These are phyloP conservation scores for Parmales sp. DNA, from an alignment of 108 stramenopile genomes.

Conservation along the genomic window DNA sequence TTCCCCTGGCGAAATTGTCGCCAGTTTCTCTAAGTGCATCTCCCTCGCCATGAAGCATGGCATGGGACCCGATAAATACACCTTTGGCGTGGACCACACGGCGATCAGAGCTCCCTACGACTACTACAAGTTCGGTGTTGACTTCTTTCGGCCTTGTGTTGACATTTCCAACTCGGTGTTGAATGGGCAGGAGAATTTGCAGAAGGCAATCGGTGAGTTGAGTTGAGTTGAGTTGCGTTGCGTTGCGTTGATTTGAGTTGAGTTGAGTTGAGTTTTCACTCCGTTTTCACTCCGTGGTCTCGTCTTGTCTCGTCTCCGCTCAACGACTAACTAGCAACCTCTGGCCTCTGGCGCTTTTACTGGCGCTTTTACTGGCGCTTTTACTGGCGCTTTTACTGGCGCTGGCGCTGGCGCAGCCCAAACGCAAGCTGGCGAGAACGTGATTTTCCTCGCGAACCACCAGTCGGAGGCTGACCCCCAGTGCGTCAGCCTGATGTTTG, in stretches of 20 bases:
- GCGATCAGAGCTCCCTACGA: conserved; percentile 30
- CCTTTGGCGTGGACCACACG: conserved; percentile 44
- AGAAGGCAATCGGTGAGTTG: conserved; percentile 51
- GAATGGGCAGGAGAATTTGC: conserved; percentile 61
- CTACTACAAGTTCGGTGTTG: conserved; percentile 72
- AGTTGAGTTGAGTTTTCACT: too few relatives aligned
- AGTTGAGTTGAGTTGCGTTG: too few relatives aligned
- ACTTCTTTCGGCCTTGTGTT: conserved; percentile 81
- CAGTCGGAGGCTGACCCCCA: conserved; percentile 95
- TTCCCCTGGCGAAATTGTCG: conserved; percentile 26
- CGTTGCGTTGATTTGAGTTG: too few relatives aligned
- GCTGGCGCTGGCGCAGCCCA: too few relatives aligned
- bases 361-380: too few relatives aligned
- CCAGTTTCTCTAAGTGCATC: conserved; percentile 34
- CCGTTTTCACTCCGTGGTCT: too few relatives aligned
- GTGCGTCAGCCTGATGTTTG: conserved; percentile 58
- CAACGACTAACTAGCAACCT: too few relatives aligned
- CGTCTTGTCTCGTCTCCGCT: too few relatives aligned
- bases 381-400: too few relatives aligned
- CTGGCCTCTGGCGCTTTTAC: too few relatives aligned
- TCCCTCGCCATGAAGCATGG: conserved; percentile 57
- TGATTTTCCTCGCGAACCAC: conserved; percentile 87
- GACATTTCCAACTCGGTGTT: conserved; percentile 57
- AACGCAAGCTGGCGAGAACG: conserved; percentile 72
- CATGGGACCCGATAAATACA: conserved; percentile 43